A percentile compares a stretch with the other conserved stretches of the same genome.
Conservation (phyloP, 495 filamentous ascomycete species). For the Elasticomyces elasticus region DNA sequence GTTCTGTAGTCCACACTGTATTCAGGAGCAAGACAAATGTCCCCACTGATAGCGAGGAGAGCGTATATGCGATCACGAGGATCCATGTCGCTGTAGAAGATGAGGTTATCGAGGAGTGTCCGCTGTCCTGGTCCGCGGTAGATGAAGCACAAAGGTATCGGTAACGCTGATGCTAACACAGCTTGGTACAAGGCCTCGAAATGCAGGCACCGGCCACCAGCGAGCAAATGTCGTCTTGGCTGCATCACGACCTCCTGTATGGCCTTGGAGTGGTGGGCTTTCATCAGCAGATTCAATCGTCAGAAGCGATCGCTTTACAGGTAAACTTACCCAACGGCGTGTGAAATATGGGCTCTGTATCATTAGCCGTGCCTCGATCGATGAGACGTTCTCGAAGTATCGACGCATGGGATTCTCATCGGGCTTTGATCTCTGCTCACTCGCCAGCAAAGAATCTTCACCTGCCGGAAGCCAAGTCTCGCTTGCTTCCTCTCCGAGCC, state of each 20-base stretch:
- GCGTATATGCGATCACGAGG: neutral
- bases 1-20: neutral
- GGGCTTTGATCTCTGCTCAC: no score
- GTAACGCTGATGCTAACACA: no score
- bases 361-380: neutral
- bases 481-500: no score
- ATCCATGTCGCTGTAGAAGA: neutral
- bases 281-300: no score
- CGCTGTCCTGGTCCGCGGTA: neutral
- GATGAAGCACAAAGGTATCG: no score
- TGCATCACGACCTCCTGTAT: neutral
- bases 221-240: neutral
- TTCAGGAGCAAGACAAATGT: neutral
- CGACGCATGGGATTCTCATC: no score
- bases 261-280: no score
- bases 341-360: neutral
- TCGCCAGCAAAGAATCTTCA: no score
- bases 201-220: no score
- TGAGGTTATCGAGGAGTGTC: neutral
- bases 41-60: neutral
- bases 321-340: neutral
- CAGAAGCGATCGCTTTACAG: no score
- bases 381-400: no score
- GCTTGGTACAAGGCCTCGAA: neutral
- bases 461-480: no score